Evolutionary conservation across 2,329 filamentous ascomycete genomes (phyloP), one percentile per base, ranked within the genome.

Genomic region (Claviceps sorghi): DNA sequence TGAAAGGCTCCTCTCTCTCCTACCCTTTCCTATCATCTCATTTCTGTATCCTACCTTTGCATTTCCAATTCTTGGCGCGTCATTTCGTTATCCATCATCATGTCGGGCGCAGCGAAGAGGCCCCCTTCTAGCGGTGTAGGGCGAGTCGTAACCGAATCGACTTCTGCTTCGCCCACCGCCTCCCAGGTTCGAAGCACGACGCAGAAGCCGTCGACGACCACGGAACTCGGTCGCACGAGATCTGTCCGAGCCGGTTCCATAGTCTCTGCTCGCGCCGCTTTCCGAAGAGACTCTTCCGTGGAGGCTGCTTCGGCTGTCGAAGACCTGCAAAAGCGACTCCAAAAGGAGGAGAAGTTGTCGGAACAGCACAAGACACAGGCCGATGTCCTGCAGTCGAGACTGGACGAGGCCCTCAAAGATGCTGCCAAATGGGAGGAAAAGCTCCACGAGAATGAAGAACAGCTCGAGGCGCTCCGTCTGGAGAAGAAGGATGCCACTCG

Each of bases 341-440:
- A 86, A 61, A 87, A 84, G 67, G 86, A 89, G 22, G 91, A 96
- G 69, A 77, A 74, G 49, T 74, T 79, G 41, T 85, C 85, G 0
- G 87, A 93, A 59, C 83, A 89, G 61, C 84, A 83, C 66, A 82
- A 85, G 70, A 91, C 90, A 67, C 88, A 96, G 70, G 73, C 83
- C 52, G 86, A 93, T 54, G 83, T 95, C 46, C 72, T 97, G 58
- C 88, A 95, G 69, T 78, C 85, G 58, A 82, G 87, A 60, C 77
- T 97, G 8, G 89, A 97, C 63, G 91, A 97, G 59, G 81, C 88
- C 46, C 70, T 85, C 53, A 79, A 80, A 59, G 89, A 96, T 66
- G 90, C 95, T 62, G 80, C 80, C 51, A 88, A 86, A 69, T 72
- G 96, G 38, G 93, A 98, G 67, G 91, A 97, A 65, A 82, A 81